Base-by-base conservation (phyloP, 441 rosid species). In the Erodium moschatum region DNA sequence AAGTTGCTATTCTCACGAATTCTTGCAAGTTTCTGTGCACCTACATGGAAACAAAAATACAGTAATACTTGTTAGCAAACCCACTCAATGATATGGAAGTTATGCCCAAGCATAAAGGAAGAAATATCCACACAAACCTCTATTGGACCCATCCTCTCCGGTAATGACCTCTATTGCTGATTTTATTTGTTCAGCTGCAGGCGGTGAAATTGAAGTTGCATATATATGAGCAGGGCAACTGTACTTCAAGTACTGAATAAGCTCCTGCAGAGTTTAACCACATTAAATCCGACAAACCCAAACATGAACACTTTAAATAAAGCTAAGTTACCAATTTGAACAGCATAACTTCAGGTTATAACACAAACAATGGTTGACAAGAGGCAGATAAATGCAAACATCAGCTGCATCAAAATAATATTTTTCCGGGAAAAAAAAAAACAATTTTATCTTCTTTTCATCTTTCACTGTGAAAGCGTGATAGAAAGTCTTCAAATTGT, bases 1-100 rank as follows among this genome's bases (percentile, higher is more conserved):
- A 92, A 90, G 84, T 90, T 92, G 81, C 96, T 89, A 72, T 90
- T 92, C 72, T 88, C 92, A 16, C 97, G 88, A 65, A 92, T 92
- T 68, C 85, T 75, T 62, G 88, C 96, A 62, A 92, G 86, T 75
- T 92, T 92, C 60, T 87, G 88, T 44, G 97, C 96, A 60, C 97
- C 97, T 92, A 62, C 0, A 71, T 42, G 19, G 21, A 71, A 40
- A 40, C 74, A 29, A 60, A 70, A 67, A 42, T 2, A 5, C 18
- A 33, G 33, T 21, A 67, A 35, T 1, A 11, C 7, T 12, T 40
- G 19, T 20, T 20, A 50, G 31, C 29, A 65, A 19, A n/a, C 21
- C 5, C 29, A 71, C 12, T 67, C 46, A 66, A 40, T 11, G 19
- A 5, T 13, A 24, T 42, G 0, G 50, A 13, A 27, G 62, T 13